Conservation (phyloP, 177 flowering plant species). For the Telopea speciosissima region DNA sequence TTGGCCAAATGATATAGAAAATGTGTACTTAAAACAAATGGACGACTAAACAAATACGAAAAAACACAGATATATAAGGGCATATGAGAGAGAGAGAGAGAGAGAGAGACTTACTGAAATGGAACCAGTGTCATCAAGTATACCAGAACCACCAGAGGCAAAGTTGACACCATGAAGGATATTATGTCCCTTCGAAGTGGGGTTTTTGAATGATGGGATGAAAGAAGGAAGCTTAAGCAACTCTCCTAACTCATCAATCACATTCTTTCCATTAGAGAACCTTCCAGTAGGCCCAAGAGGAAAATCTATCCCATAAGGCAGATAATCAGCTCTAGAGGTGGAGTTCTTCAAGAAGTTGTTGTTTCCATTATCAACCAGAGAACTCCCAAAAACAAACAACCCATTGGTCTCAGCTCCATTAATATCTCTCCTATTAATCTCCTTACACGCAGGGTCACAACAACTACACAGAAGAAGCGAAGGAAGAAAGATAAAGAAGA, state of each 20-base stretch:
- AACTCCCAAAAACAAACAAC: neutral
- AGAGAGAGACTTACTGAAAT: neutral
- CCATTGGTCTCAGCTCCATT: neutral
- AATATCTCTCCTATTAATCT: neutral
- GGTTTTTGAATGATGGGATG: neutral
- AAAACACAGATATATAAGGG: no score
- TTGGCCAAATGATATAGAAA: no score
- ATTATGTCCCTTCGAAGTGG: neutral
- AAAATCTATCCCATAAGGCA: constrained; percentile 7
- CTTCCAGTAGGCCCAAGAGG: constrained; percentile 6
- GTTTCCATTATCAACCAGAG: neutral
- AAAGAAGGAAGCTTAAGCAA: neutral
- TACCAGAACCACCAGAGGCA: neutral
- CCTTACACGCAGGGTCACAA: neutral
- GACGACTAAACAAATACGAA: no score
- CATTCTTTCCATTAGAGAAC: neutral
- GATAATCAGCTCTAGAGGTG: neutral
- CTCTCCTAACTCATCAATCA: neutral
- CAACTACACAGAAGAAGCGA: neutral
- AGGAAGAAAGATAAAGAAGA: neutral
- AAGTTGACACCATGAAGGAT: neutral
- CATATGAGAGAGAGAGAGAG: no score
- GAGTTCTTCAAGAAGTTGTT: neutral
- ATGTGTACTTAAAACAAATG: no score
- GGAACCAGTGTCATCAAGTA: neutral